Base-by-base conservation (phyloP, 2,329 filamentous ascomycete genomes). In the Alternaria sp. region DNA sequence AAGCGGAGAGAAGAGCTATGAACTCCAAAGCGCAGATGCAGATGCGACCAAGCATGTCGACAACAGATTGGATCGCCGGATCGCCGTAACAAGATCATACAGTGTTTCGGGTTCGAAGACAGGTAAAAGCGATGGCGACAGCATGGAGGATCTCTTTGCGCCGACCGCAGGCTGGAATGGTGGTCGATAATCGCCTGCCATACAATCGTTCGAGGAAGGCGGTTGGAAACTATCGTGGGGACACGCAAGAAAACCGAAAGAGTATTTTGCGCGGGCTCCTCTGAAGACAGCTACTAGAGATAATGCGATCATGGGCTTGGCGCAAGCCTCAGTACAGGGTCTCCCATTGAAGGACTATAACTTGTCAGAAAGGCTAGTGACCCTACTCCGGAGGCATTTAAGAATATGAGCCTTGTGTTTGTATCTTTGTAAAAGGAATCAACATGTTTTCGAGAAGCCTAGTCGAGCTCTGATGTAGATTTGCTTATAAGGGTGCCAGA, bases 61-160 rank as follows among this genome's bases (percentile, higher is more conserved):
- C 22, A 43, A 49, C 2, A 61, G 54, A 20, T 7, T 22, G 28
- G 39, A 53, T 18, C 39, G 51, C 14, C 57, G 54, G 8, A 65
- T 63, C 14, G 63, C 54, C 4, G 63, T 65, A 9, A 65, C 63
- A 14, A 54, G 48, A 16, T 58, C 60, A 7, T 65, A 65, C 49
- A 59, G 44, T 34, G 51, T 61, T 26, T 54, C 44, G 16, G 61
- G 43, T 24, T 47, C 59, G 28, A 61, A 48, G 34, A 59, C 36
- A 1, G 51, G 51, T 3, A 54, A 54, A 28, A 46, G 34, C 9
- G 42, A 52, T 12, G 51, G 57, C 20, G 61, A 63, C 32, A 65
- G 63, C 34, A 61, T 59, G 57, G 63, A 65, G 16, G 52, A 65
- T n/a, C 36, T 65, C n/a, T 63, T 65, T 36, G 32, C 39, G n/a